Evolutionary conservation across 23 red algal species (phyloP).

Genomic region (Chondrus crispus): DNA sequence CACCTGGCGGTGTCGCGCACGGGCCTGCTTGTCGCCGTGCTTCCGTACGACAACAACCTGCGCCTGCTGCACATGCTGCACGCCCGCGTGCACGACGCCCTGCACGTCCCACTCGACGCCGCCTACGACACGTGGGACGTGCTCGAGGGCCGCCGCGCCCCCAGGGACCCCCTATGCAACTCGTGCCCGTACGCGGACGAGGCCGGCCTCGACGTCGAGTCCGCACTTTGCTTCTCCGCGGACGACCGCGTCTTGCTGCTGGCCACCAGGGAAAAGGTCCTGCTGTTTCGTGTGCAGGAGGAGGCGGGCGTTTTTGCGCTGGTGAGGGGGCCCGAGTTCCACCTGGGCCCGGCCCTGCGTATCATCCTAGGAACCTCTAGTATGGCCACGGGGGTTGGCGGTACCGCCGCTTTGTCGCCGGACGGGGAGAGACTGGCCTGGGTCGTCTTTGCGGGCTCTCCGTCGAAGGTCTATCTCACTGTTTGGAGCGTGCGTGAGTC

Average conservation of each 20-base stretch:
- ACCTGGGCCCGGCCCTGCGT: conserved; percentile 1
- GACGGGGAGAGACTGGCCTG: conserved; percentile 15
- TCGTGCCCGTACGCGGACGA: not conserved
- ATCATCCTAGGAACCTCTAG: not conserved
- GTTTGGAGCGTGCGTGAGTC: not conserved
- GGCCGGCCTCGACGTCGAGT: conserved; percentile 33
- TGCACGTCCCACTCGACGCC: not conserved
- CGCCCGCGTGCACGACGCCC: not conserved
- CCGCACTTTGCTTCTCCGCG: not conserved
- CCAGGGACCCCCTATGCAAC: not conserved
- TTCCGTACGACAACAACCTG: conserved; percentile 40
- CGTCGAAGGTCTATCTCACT: conserved; percentile 3
- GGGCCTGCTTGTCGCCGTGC: conserved; percentile 12
- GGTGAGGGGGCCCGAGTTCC: not conserved
- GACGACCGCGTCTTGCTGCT: not conserved
- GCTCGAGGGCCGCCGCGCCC: not conserved
- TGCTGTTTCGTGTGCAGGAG: not conserved
- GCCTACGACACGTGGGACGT: conserved; percentile 30
- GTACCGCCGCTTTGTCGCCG: conserved; percentile 29
- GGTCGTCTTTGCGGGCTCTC: conserved; percentile 13
- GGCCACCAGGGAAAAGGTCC: not conserved
- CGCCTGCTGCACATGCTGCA: not conserved
- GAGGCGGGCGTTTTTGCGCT: not conserved
- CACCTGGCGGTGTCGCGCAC: conserved; percentile 4
- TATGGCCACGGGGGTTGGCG: not conserved